Evolutionary conservation across 2,329 filamentous ascomycete species (phyloP).

Genomic region (Pseudocercospora fuligena): DNA sequence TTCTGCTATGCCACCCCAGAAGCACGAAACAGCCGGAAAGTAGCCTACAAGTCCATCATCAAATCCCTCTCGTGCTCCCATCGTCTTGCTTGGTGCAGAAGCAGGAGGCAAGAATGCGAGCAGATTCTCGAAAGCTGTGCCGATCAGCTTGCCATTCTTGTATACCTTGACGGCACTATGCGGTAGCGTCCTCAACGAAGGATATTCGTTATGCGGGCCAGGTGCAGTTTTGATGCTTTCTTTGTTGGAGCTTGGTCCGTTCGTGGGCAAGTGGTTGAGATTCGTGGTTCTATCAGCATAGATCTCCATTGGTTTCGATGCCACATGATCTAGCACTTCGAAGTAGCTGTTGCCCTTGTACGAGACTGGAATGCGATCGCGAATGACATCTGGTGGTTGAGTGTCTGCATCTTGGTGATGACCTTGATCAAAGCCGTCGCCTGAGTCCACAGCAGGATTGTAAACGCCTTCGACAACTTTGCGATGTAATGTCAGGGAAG

Average conservation of each 20-base stretch:
- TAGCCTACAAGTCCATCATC: constrained; percentile 97
- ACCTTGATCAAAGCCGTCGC: constrained; percentile 56
- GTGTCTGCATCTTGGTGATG: constrained; percentile 33
- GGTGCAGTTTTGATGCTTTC: constrained; percentile 62
- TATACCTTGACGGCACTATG: constrained; percentile 86
- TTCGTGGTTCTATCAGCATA: constrained; percentile 55
- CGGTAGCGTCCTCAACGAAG: constrained; percentile 83
- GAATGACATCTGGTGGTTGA: constrained; percentile 77
- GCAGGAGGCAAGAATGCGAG: constrained; percentile 91
- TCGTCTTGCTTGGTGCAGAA: constrained; percentile 68
- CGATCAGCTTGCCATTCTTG: constrained; percentile 87
- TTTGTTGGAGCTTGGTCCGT: constrained; percentile 44
- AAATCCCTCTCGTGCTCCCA: constrained; percentile 78
- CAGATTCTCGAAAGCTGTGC: constrained; percentile 84
- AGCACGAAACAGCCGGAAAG: constrained; percentile 90
- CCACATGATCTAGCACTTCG: constrained; percentile 87
- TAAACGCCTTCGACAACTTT: constrained; percentile 87
- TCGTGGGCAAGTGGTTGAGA: constrained; percentile 66
- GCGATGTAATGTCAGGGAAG: constrained; percentile 80
- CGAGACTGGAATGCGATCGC: constrained; percentile 91
- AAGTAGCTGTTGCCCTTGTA: constrained; percentile 95
- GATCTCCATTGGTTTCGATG: constrained; percentile 82
- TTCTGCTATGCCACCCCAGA: constrained; percentile 87
- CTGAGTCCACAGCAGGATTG: constrained; percentile 79
- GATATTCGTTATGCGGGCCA: constrained; percentile 71